phyloP scores from a whole-genome alignment of 2,329 filamentous ascomycete genomes.

The Cercospora brassicicola region DNA sequence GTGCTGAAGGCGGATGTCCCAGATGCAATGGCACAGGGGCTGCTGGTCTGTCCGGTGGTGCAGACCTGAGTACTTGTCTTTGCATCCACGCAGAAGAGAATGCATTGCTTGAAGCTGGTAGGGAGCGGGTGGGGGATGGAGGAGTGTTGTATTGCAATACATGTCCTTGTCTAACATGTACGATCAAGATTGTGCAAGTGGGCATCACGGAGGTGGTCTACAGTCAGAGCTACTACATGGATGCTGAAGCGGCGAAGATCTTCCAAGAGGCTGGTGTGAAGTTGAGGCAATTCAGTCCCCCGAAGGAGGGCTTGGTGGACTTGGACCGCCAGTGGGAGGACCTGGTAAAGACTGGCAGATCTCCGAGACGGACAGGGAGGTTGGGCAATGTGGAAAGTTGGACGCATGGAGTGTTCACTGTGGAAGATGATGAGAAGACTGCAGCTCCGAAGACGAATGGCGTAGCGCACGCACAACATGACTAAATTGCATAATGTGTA shows the following conservation, averaged over 20 bases:
- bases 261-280: constrained; percentile 80
- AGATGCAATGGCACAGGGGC: constrained; percentile 68
- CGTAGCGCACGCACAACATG: not conserved
- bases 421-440: not conserved
- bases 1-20: constrained; percentile 83
- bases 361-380: constrained; percentile 12
- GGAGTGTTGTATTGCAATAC: constrained; percentile 66
- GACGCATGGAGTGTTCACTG: constrained; percentile 20
- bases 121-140: constrained; percentile 81
- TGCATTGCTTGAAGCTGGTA: constrained; percentile 86
- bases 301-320: constrained; percentile 35
- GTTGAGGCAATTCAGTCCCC: constrained; percentile 80
- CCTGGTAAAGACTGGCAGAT: constrained; percentile 11
- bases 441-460: not conserved
- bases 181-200: constrained; percentile 97
- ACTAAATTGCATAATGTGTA: too few species aligned
- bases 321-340: constrained; percentile 15
- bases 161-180: constrained; percentile 94
- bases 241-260: constrained; percentile 72
- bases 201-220: constrained; percentile 96
- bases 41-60: constrained; percentile 61
- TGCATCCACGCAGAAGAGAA: constrained; percentile 99
- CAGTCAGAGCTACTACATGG: constrained; percentile 91
- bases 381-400: constrained; percentile 10
- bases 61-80: constrained; percentile 79